Conservation (phyloP, 2,329 filamentous ascomycete genomes). For the Arthrobotrys musiformis region DNA sequence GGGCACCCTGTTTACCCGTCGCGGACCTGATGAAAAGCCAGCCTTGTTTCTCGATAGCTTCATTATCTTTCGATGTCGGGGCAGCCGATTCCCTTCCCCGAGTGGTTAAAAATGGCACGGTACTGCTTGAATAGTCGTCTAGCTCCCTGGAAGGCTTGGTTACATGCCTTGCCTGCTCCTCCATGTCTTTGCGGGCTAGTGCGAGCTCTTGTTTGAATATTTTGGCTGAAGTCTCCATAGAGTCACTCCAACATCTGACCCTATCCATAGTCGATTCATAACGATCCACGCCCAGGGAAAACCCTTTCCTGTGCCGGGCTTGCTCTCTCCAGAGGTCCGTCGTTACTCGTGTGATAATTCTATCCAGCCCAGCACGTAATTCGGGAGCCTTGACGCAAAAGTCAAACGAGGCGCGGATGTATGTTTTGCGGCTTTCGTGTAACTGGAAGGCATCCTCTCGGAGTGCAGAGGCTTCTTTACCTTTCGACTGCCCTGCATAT, state of each 20-base stretch:
- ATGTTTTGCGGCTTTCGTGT: slow-evolving; percentile 89
- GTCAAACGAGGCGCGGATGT: slow-evolving; percentile 91
- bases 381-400: slow-evolving; percentile 90
- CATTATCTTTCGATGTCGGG: slow-evolving; percentile 38
- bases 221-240: slow-evolving; percentile 90
- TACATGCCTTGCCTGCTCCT: slow-evolving; percentile 76
- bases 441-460: slow-evolving; percentile 96
- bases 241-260: slow-evolving; percentile 88
- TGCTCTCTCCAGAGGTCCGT: slow-evolving; percentile 90
- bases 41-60: slow-evolving; percentile 83
- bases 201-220: slow-evolving; percentile 84
- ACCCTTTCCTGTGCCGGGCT: slow-evolving; percentile 75
- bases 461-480: slow-evolving; percentile 89
- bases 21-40: slow-evolving; percentile 88
- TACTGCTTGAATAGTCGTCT: slow-evolving; percentile 90
- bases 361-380: slow-evolving; percentile 83
- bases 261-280: slow-evolving; percentile 87
- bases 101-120: slow-evolving; percentile 78
- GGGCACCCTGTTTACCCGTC: slow-evolving; percentile 81
- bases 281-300: slow-evolving; percentile 71
- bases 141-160: slow-evolving; percentile 88
- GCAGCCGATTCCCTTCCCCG: slow-evolving; percentile 49
- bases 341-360: slow-evolving; percentile 83
- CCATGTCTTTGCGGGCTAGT: slow-evolving; percentile 80
- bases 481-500: slow-evolving; percentile 86